Base-by-base conservation (phyloP, 2,329 filamentous ascomycete genomes). In the Sporothrix pallida region DNA sequence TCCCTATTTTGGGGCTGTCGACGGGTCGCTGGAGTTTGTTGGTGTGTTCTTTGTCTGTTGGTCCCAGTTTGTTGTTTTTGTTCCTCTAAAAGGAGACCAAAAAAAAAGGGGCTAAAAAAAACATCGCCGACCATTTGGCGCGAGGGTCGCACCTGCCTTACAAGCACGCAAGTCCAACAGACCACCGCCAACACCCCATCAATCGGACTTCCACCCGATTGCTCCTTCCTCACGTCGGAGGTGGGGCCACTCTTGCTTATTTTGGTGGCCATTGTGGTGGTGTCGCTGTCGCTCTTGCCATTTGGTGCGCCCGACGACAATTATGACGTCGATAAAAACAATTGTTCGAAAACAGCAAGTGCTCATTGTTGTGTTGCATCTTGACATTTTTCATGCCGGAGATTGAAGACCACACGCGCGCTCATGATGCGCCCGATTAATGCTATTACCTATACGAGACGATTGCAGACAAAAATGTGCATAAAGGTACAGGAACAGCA, bases 401-500 rank as follows among this genome's bases (percentile, higher is more conserved):
- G 17, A 65, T 20, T 65, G 7, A 46, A 6, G 42, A 9, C 15
- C 31, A 65, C 60, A 23, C 60, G n/a, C 42, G 17, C 60, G 15
- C 15, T n/a, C 58, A n/a, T 31, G 58, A 62, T 42, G 42, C 9
- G 37, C n/a, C 62, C 42, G 31, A 31, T 44, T 31, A 65, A 65
- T 65, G 62, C 42, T 46, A 46, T 20, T 46, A 42, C 23, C n/a
- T 20, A 37, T 60, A 54, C 37, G 26, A 26, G 15, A 52, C 17
- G 1, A 37, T 20, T 17, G 48, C 13, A 10, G 62, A 13, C 13
- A 10, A 26, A 46, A 63, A 8, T 20, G 26, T 56, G 56, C 48
- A 20, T 65, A 58, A 72, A 70, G 67, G 7, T 8, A 67, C 50
- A 67, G 37, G 42, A 17, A n/a, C 12, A 71, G 23, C n/a, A 56